Evolutionary conservation across 257 asterid genomes (phyloP).

Genomic region (Lithospermum erythrorhizon): DNA sequence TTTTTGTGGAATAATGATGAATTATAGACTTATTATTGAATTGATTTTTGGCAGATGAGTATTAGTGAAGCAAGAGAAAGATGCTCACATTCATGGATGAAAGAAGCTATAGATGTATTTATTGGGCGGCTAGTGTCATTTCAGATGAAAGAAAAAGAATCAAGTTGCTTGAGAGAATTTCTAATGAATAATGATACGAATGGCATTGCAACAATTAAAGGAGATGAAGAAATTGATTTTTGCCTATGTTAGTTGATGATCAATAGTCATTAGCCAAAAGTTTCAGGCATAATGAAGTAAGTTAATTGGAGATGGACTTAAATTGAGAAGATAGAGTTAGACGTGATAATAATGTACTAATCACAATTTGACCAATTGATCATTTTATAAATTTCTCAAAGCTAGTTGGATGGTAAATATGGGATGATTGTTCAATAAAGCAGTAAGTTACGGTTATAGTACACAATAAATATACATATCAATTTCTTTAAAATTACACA

Average conservation of each 20-base stretch:
- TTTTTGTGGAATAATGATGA: no score
- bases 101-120: slow-evolving; percentile 58
- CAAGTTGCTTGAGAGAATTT: background rate
- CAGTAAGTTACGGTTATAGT: no score
- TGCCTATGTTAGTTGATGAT: slow-evolving; percentile 26
- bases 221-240: slow-evolving; percentile 38
- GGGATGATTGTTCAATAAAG: no score
- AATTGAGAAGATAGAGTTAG: no score
- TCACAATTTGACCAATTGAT: no score
- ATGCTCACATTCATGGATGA: slow-evolving; percentile 79
- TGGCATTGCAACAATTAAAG: background rate
- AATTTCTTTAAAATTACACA: no score
- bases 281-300: no score
- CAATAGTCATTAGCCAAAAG: background rate
- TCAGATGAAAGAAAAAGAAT: background rate
- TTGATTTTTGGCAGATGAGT: slow-evolving; percentile 39
- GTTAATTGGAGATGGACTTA: no score
- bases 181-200: background rate
- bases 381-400: no score
- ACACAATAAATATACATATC: no score
- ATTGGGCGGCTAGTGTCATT: background rate
- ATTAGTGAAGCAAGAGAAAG: slow-evolving; percentile 60
- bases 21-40: slow-evolving; percentile 13
- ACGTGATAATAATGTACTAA: no score
- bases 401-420: no score